Evolutionary conservation across 2,329 filamentous ascomycete genomes (phyloP).

Genomic region (Ceratocystis colombiana): DNA sequence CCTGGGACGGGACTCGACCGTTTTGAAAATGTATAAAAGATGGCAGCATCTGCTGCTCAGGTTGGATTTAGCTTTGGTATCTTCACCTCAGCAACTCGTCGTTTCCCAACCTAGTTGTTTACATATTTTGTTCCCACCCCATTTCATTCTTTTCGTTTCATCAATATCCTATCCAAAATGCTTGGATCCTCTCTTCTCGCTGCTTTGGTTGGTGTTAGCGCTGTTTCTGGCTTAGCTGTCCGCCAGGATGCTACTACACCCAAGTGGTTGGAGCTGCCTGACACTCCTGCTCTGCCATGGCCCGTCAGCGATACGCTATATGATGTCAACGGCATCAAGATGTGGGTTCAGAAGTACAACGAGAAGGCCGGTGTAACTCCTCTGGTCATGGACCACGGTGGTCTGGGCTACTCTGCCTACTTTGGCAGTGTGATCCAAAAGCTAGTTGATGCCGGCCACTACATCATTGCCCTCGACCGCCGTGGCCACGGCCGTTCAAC

Average conservation of each 20-base stretch:
- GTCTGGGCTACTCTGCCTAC: constrained; percentile 37
- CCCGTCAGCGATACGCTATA: constrained; percentile 31
- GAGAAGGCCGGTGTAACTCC: constrained; percentile 31
- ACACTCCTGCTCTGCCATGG: constrained; percentile 34
- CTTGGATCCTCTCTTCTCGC: constrained; percentile 16
- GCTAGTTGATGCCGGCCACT: constrained; percentile 32
- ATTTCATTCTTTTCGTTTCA: background rate
- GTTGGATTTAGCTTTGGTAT: background rate
- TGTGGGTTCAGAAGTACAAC: constrained; percentile 38
- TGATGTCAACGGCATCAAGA: constrained; percentile 33
- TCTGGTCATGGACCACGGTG: constrained; percentile 36
- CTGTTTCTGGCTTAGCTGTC: constrained; percentile 27
- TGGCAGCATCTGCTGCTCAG: background rate
- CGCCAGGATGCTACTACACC: constrained; percentile 28
- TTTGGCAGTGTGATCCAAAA: constrained; percentile 34
- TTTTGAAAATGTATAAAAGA: background rate
- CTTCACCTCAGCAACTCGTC: constrained; percentile 10
- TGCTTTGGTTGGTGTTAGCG: constrained; percentile 12
- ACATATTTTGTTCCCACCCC: background rate
- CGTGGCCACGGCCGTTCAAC: constrained; percentile 37
- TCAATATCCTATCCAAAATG: constrained; percentile 1
- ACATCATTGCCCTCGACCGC: constrained; percentile 36
- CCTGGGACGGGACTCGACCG: background rate
- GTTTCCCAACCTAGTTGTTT: background rate
- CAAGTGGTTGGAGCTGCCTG: constrained; percentile 33